A percentile compares a stretch with the other conserved stretches of the same genome.
These are phyloP conservation scores for Xylariaceae sp. DNA, from an alignment of 2,329 filamentous ascomycete genomes.

Conservation along the genomic window DNA sequence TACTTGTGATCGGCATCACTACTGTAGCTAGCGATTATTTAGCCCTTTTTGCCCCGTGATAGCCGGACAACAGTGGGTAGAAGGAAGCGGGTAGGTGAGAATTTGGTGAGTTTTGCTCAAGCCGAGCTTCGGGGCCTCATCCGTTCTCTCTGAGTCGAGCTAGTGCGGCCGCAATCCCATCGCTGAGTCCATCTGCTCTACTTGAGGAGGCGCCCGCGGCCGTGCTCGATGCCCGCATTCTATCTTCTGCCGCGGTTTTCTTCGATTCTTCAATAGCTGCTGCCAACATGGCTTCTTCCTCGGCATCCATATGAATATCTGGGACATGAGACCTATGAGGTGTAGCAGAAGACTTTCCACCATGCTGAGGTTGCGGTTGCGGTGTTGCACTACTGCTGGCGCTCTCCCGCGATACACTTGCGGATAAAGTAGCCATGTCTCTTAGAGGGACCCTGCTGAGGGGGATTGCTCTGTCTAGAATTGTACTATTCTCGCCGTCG, in stretches of 20 bases:
- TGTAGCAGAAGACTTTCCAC: conserved; percentile 1
- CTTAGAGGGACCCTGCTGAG: conserved; percentile 40
- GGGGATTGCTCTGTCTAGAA: conserved; percentile 39
- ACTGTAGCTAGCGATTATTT: too few relatives aligned
- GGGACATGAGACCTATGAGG: conserved; percentile 15
- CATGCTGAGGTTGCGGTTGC: conserved; percentile 15
- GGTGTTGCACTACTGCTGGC: conserved; percentile 24
- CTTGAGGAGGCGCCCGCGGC: conserved; percentile 19
- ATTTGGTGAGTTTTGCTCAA: conserved; percentile 1
- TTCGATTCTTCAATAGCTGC: conserved; percentile 46
- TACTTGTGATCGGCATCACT: too few relatives aligned
- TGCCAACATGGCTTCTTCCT: conserved; percentile 48
- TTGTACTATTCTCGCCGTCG: conserved; percentile 26
- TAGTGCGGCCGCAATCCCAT: conserved; percentile 58
- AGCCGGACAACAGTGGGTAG: not conserved
- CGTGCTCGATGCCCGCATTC: conserved; percentile 16
- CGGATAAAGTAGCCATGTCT: conserved; percentile 36
- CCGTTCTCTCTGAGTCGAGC: conserved; percentile 52
- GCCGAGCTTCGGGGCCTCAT: conserved; percentile 14
- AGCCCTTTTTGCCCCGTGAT: not conserved
- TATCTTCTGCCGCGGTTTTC: conserved; percentile 36
- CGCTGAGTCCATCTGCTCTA: conserved; percentile 46
- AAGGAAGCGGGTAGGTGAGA: not conserved
- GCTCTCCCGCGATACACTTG: conserved; percentile 25
- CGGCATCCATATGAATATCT: conserved; percentile 42